Base-by-base conservation (phyloP, 2,329 filamentous ascomycete genomes). In the Colletotrichum sp. region DNA sequence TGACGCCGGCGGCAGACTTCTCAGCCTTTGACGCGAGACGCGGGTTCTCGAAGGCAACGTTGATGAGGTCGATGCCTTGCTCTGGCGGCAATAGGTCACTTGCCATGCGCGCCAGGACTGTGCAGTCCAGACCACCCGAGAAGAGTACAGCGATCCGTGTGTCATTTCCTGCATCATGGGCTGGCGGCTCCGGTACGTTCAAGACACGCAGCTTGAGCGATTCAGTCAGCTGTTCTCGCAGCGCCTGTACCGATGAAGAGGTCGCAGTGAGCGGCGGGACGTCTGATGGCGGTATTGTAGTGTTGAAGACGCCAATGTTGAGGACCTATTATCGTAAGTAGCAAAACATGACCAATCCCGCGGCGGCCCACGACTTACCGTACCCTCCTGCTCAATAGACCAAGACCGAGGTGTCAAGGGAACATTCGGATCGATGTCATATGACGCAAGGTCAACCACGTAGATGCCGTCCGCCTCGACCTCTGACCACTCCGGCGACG, bases 31-130 rank as follows among this genome's bases (percentile, higher is more conserved):
- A 92, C 75, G 90, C 92, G 78, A 93, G 91, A 36, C 95, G 91
- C 1, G 96, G 96, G 79, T 99, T 99, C 84, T 99, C 95, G 81
- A 99, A 99, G 0, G 96, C 97, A 62, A 99, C 96, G 79, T 99
- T 99, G 78, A 99, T 90, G 11, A 99, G 88, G 82, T 99, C 97
- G 77, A 99, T 93, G 2, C 90, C 87, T 80, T 98, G 93, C 6
- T 89, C 85, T 0, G 82, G 16, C 0, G 95, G 94, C 3, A 99
- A 83, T 4, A 98, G 85, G 15, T 98, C 94, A 82, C 98, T 95
- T 13, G 91, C 89, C 29, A 99, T 85, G 59, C 96, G 92, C 27
- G 96, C 96, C 65, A 99, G 88, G 1, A 98, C 88, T 0, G 96
- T 96, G 82, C 97, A 99, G 83, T 99, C 97, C 8, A 99, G 90